phyloP scores from a whole-genome alignment of 2,329 filamentous ascomycete species.

The Venturiaceae sp. region DNA sequence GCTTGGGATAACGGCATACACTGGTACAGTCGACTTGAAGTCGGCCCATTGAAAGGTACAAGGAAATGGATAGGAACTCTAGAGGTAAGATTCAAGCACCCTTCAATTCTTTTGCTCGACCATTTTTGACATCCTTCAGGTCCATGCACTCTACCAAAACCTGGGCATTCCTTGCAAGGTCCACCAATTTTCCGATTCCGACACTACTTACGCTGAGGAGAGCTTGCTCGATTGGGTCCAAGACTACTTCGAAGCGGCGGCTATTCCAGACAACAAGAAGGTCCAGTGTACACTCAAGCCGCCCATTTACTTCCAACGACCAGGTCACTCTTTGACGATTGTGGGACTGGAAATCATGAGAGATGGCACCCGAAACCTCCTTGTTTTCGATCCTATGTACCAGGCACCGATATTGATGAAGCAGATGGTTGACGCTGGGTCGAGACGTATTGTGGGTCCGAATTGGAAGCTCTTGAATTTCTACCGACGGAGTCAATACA shows the following conservation, averaged over 20 bases:
- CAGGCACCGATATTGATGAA: slow-evolving; percentile 56
- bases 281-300: slow-evolving; percentile 64
- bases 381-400: slow-evolving; percentile 86
- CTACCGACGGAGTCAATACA: slow-evolving; percentile 61
- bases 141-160: slow-evolving; percentile 65
- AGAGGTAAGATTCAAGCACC: slow-evolving; percentile 50
- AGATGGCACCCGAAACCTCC: slow-evolving; percentile 56
- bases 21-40: slow-evolving; percentile 62
- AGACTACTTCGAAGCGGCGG: slow-evolving; percentile 51
- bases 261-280: slow-evolving; percentile 20
- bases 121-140: slow-evolving; percentile 36
- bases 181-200: slow-evolving; percentile 42
- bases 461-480: slow-evolving; percentile 47
- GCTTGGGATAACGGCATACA: slow-evolving; percentile 88
- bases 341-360: slow-evolving; percentile 67
- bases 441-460: slow-evolving; percentile 31
- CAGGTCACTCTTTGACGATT: slow-evolving; percentile 85
- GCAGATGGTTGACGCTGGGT: slow-evolving; percentile 40
- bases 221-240: slow-evolving; percentile 60
- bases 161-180: slow-evolving; percentile 47
- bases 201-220: slow-evolving; percentile 37
- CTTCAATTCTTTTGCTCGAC: slow-evolving; percentile 9
- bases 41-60: slow-evolving; percentile 77
- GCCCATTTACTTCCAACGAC: slow-evolving; percentile 85
- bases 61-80: slow-evolving; percentile 93